Evolutionary conservation across 768 basidiomycete genomes (phyloP).

Genomic region (Trametes sanguinea): DNA sequence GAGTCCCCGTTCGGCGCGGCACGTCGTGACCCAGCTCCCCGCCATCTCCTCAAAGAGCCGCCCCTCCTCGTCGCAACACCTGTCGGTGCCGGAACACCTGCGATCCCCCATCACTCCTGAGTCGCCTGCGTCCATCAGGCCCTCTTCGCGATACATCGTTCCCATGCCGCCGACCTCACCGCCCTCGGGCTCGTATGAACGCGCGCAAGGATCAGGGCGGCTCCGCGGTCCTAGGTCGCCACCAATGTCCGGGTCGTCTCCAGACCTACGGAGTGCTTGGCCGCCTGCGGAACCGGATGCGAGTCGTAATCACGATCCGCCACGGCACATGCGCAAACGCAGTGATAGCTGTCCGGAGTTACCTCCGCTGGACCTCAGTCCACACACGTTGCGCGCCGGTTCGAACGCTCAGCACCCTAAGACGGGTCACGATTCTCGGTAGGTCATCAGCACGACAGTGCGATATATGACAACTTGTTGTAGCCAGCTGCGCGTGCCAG

Average conservation of each 20-base stretch:
- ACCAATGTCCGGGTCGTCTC: slow-evolving; percentile 9
- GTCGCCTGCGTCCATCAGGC: not conserved
- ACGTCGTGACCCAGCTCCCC: slow-evolving; percentile 3
- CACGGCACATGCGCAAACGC: slow-evolving; percentile 6
- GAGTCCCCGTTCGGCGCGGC: not conserved
- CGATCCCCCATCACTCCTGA: not conserved
- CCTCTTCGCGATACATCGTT: not conserved
- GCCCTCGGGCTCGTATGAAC: not conserved
- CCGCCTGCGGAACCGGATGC: not conserved
- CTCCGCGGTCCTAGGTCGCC: slow-evolving; percentile 19
- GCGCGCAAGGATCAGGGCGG: slow-evolving; percentile 14
- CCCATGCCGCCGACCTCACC: not conserved
- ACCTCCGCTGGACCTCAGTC: slow-evolving; percentile 13
- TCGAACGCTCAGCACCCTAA: not conserved
- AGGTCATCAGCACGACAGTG: too few relatives aligned
- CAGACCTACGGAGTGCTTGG: slow-evolving; percentile 12
- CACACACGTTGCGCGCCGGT: not conserved
- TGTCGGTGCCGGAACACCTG: slow-evolving; percentile 7
- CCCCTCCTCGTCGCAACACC: slow-evolving; percentile 11
- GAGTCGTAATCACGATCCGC: too few relatives aligned
- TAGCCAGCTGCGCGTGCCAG: too few relatives aligned
- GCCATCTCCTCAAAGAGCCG: not conserved
- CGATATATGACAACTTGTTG: too few relatives aligned
- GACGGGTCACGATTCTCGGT: too few relatives aligned
- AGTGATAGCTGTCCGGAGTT: slow-evolving; percentile 22